These are phyloP conservation scores for Coelastrella sp. DNA, from an alignment of 139 green algal genomes.

Conservation along the genomic window DNA sequence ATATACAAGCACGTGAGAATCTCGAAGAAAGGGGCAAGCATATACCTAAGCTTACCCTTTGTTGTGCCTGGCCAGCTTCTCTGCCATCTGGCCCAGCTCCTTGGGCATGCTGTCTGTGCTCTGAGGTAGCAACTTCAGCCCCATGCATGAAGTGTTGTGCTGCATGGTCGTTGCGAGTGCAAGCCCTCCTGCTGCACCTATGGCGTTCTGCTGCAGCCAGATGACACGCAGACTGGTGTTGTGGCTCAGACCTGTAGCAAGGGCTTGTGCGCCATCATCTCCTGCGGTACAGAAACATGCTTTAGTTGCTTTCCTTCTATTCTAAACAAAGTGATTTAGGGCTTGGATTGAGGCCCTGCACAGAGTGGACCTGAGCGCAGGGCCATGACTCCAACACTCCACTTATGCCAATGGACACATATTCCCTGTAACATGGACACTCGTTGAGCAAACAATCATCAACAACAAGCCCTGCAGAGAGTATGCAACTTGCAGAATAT, in stretches of 20 bases:
- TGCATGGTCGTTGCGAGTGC: slow-evolving; percentile 22
- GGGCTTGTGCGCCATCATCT: slow-evolving; percentile 9
- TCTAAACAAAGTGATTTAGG: no score
- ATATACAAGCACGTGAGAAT: neutral
- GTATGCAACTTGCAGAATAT: no score
- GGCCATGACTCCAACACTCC: no score
- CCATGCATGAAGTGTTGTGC: slow-evolving; percentile 17
- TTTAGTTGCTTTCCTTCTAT: no score
- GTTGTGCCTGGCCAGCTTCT: slow-evolving; percentile 26
- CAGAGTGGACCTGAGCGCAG: no score
- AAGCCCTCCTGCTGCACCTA: neutral
- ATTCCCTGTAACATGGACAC: no score
- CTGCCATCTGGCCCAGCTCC: slow-evolving; percentile 2
- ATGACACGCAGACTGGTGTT: neutral
- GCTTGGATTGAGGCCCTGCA: no score
- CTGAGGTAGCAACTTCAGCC: slow-evolving; percentile 25
- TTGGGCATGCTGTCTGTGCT: neutral
- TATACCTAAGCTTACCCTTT: neutral
- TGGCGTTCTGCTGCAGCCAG: slow-evolving; percentile 36
- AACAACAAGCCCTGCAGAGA: no score
- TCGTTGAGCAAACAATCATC: no score
- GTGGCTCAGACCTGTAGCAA: slow-evolving; percentile 4
- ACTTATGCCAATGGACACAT: no score
- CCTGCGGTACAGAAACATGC: no score
- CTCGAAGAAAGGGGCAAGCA: neutral